These are phyloP conservation scores for Phaeosphaeriaceae sp. DNA, from an alignment of 2,329 filamentous ascomycete species.

Conservation along the genomic window DNA sequence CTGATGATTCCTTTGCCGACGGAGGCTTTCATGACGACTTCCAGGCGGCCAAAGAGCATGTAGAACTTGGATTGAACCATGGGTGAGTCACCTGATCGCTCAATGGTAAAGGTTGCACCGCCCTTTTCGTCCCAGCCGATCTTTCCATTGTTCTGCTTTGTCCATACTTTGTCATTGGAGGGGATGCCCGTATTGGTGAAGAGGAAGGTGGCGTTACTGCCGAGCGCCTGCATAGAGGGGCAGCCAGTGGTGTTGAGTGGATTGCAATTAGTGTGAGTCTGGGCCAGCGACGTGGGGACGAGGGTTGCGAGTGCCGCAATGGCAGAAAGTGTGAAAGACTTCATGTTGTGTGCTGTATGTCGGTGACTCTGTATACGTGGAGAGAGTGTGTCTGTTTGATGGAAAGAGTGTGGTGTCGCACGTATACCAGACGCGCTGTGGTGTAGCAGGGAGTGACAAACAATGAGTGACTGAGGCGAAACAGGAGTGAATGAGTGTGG, in stretches of 20 bases:
- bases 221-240: conserved; percentile 73
- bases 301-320: conserved; percentile 45
- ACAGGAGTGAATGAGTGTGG: conserved; percentile 37
- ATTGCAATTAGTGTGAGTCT: conserved; percentile 80
- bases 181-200: conserved; percentile 59
- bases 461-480: conserved; percentile 31
- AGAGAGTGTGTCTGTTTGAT: conserved; percentile 8
- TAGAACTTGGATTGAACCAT: conserved; percentile 70
- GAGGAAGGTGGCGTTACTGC: conserved; percentile 60
- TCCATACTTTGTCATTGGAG: conserved; percentile 59
- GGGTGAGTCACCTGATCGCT: conserved; percentile 73
- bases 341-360: conserved; percentile 27
- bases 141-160: conserved; percentile 68
- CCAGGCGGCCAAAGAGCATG: conserved; percentile 61
- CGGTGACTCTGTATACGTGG: conserved; percentile 7
- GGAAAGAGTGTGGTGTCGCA: conserved; percentile 40
- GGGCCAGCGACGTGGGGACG: conserved; percentile 63
- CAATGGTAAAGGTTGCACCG: conserved; percentile 73
- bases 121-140: conserved; percentile 69
- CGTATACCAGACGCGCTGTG: conserved; percentile 46
- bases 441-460: conserved; percentile 1
- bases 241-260: conserved; percentile 73
- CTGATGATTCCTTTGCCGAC: conserved; percentile 58
- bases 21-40: conserved; percentile 56
- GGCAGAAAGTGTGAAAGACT: conserved; percentile 43